Evolutionary conservation across 257 asterid genomes (phyloP), one percentile per base, ranked within the genome.

Genomic region (Coffea eugenioides): DNA sequence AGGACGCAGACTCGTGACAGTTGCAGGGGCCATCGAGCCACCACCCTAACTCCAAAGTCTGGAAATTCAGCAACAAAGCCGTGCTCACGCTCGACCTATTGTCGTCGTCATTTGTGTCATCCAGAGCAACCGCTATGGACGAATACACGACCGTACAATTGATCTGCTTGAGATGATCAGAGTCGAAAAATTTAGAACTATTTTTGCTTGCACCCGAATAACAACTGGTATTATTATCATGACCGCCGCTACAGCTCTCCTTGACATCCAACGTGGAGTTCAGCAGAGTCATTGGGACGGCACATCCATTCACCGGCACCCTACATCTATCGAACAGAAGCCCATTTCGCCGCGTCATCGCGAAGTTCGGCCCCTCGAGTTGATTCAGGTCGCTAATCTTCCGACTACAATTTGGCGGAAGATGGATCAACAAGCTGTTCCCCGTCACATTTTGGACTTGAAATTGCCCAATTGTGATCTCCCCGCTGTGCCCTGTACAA

Each of bases 11-110:
- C 13, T 21, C 36, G 43, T 76, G 79, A 80, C 98, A 94, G 31
- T 18, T 43, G 76, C 95, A 90, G 15, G 48, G 27, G n/a, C 95
- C 97, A 12, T 46, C 59, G 75, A 90, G n/a, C 97, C 98, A 92
- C 98, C 98, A 95, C 9, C 83, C 91, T 25, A 95, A 81, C 89
- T 93, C 98, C 85, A 91, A 75, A 78, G 80, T 89, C 86, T 84
- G 80, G 82, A 93, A 89, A 57, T 86, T 87, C 86, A 95, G 75
- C 59, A 81, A 80, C 68, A 90, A 52, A 9, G 87, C 18, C 21
- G 88, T 54, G 76, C 73, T 71, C 76, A 25, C 81, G 66, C 41
- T 59, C 21, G 68, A 31, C 25, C 54, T 41, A 48, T 65, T 76
- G 71, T 21, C 27, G 56, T 14, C 20, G 3, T 45, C 31, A 20